Evolutionary conservation across 1,284 basidiomycete species (phyloP), one percentile per base, ranked within the genome.

Genomic region (Puccinia brachypodii): DNA sequence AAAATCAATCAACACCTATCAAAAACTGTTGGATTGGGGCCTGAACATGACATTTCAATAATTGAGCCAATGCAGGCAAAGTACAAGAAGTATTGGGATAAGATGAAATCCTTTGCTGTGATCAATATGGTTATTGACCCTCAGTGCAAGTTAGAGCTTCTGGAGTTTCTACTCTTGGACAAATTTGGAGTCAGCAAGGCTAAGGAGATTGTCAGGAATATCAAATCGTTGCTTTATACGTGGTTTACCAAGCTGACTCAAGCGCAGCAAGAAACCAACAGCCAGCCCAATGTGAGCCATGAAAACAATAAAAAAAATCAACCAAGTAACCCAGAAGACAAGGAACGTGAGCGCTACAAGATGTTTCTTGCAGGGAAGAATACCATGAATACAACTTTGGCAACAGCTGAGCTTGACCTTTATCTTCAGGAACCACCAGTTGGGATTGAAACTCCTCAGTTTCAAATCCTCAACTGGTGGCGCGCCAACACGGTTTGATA

Each of bases 31-130:
- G n/a, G 22, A n/a, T 68, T 14, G 7, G 66, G 42, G 1, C 38
- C 42, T n/a, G 6, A 6, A 22, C 66, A 68, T 22, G 22, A 42
- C 8, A 8, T 42, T 3, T 8, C 11, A n/a, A 2, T 68, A 2
- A 68, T 68, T 16, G 36, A 44, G 22, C 66, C 38, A n/a, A 68
- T 68, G 66, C 66, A 68, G 38, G n/a, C 11, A 68, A 68, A 68
- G 33, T 42, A 68, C 14, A 22, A 68, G 11, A 68, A 68, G 14
- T 68, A 68, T n/a, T 68, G 38, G 66, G 11, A n/a, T 2, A 68
- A 68, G n/a, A 42, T 68, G 66, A 28, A 68, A 25, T 25, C 40
- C 4, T 68, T 68, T 42, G 66, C 62, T 9, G 31, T 22, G 22
- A 38, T 66, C 33, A 66, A 7, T 16, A 2, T 71, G 3, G 42